A percentile compares a stretch with the other conserved stretches of the same genome.
Evolutionary conservation across 2,329 filamentous ascomycete genomes (phyloP).

Genomic region (Aureobasidium sp.): DNA sequence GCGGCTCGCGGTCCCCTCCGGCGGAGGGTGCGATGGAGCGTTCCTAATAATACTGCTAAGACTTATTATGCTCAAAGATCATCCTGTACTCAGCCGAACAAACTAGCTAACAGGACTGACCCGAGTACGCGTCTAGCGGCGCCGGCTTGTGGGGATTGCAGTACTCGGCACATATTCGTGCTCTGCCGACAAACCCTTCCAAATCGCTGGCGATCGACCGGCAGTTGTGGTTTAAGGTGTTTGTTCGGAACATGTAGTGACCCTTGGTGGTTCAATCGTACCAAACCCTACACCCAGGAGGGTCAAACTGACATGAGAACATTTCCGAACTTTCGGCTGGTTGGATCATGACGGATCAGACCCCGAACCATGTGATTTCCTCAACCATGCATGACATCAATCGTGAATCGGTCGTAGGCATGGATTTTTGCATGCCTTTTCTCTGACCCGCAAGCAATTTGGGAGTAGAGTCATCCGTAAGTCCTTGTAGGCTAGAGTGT

Average conservation of each 20-base stretch:
- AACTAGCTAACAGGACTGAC: neutral
- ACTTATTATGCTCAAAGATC: neutral
- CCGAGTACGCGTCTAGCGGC: neutral
- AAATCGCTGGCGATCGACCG: constrained; percentile 5
- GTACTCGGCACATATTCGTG: neutral
- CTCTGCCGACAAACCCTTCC: neutral
- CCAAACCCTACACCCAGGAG: neutral
- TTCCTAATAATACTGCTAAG: neutral
- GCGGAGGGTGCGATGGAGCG: neutral
- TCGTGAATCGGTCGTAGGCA: neutral
- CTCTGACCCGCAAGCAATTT: neutral
- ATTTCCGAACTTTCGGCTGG: neutral
- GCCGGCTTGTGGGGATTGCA: constrained; percentile 1
- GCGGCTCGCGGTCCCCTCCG: neutral
- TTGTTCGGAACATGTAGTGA: constrained; percentile 5
- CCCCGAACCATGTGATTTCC: neutral
- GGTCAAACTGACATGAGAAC: neutral
- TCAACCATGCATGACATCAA: neutral
- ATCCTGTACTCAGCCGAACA: neutral
- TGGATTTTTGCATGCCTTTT: neutral
- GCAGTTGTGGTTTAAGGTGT: constrained; percentile 2
- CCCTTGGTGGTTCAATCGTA: neutral
- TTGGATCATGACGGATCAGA: neutral
- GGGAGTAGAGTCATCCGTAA: neutral
- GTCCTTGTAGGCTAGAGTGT: neutral